Evolutionary conservation across 1,284 basidiomycete species (phyloP).

Genomic region (Cutaneotrichosporon sp.): DNA sequence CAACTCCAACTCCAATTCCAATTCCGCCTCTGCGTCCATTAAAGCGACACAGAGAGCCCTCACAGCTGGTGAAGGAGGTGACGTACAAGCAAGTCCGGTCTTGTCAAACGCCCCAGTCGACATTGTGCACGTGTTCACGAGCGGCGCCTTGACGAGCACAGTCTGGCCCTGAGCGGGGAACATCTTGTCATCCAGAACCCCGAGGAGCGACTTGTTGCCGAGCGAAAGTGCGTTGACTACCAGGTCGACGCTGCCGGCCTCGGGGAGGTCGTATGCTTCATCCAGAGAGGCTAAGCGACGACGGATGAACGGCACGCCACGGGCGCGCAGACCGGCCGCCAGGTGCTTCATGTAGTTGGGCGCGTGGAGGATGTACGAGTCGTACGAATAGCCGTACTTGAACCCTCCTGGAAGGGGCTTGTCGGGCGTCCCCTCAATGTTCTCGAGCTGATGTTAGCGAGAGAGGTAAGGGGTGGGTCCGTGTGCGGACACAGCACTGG

Average conservation of each 20-base stretch:
- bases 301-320: slow-evolving; percentile 46
- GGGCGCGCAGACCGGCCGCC: slow-evolving; percentile 33
- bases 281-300: slow-evolving; percentile 45
- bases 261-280: slow-evolving; percentile 47
- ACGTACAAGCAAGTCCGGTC: slow-evolving; percentile 2
- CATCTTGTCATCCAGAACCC: slow-evolving; percentile 48
- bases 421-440: slow-evolving; percentile 13
- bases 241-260: slow-evolving; percentile 38
- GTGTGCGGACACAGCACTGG: background rate
- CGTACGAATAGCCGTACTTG: slow-evolving; percentile 38
- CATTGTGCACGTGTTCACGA: slow-evolving; percentile 35
- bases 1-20: background rate
- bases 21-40: background rate
- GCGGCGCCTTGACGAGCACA: slow-evolving; percentile 44
- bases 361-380: slow-evolving; percentile 49
- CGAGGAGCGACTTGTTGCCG: slow-evolving; percentile 45
- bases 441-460: slow-evolving; percentile 6
- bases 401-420: slow-evolving; percentile 29
- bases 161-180: slow-evolving; percentile 51
- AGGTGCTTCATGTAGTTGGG: slow-evolving; percentile 50
- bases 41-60: slow-evolving; percentile 5
- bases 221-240: slow-evolving; percentile 57
- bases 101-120: slow-evolving; percentile 14
- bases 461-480: background rate
- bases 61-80: background rate